Evolutionary conservation across 2,329 filamentous ascomycete species (phyloP).

Genomic region (Sporothrix pseudoabietina): DNA sequence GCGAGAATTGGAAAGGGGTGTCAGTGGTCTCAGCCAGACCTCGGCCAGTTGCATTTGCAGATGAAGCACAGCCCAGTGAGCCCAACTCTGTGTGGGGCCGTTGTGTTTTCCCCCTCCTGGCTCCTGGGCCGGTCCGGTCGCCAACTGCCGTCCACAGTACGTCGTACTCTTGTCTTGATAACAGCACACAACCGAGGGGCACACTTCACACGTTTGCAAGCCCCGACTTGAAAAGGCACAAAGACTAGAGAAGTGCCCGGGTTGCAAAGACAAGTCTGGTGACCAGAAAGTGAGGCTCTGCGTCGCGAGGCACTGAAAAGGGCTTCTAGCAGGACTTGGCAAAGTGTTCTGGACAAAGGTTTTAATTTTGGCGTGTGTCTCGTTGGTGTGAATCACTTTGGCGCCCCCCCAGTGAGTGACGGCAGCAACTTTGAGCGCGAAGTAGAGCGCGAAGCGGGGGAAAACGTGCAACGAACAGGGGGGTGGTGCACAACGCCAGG

Average conservation of each 20-base stretch:
- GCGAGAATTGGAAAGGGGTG: too few species aligned
- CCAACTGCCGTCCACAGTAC: neutral
- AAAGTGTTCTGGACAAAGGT: neutral
- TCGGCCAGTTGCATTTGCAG: neutral
- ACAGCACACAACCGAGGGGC: neutral
- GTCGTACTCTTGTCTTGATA: neutral
- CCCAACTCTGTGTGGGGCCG: neutral
- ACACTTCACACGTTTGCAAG: neutral
- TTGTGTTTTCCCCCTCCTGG: neutral
- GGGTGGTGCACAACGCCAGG: neutral
- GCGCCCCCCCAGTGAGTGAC: neutral
- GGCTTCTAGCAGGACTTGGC: neutral
- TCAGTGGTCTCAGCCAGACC: neutral
- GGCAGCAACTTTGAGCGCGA: neutral
- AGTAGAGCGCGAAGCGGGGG: neutral
- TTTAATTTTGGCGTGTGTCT: neutral
- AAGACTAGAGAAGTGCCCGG: neutral
- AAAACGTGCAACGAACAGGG: neutral
- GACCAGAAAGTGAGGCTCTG: constrained; percentile 12
- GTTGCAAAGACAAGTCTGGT: neutral
- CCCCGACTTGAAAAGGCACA: neutral
- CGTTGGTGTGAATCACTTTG: too few species aligned
- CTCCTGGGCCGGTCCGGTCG: neutral
- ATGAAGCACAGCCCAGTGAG: neutral
- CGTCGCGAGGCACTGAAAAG: neutral